A percentile compares a stretch with the other conserved stretches of the same genome.
These are phyloP conservation scores for Populus hybrid DNA, from an alignment of 441 rosid genomes.

Conservation along the genomic window DNA sequence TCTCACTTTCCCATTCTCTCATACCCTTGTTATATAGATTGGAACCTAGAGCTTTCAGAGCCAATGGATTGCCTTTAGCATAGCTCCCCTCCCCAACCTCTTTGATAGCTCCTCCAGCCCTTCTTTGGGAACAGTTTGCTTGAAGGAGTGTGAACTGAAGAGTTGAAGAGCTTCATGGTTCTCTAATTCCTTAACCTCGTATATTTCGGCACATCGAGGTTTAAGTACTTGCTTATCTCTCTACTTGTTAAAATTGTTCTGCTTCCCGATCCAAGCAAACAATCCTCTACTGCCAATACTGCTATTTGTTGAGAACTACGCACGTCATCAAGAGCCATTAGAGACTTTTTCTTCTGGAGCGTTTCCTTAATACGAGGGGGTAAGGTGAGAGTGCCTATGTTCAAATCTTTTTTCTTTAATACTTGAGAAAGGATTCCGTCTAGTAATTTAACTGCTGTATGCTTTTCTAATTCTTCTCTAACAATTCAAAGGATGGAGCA, in stretches of 20 bases:
- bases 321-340: slow-evolving; percentile 18
- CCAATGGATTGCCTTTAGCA: slow-evolving; percentile 4
- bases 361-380: no score
- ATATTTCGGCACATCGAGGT: background rate
- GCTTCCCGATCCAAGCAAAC: background rate
- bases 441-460: no score
- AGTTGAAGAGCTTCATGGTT: background rate
- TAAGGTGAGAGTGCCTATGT: no score
- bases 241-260: slow-evolving; percentile 11
- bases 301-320: background rate
- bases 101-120: background rate
- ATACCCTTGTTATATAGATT: background rate
- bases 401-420: no score
- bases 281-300: background rate
- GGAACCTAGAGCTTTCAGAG: slow-evolving; percentile 9
- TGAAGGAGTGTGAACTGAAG: background rate
- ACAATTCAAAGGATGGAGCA: no score
- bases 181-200: slow-evolving; percentile 9
- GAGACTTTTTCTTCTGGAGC: background rate
- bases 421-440: no score
- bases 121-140: background rate
- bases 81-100: background rate
- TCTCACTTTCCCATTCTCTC: slow-evolving; percentile 8
- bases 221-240: slow-evolving; percentile 6
- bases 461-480: no score